Evolutionary conservation across 306 rosid genomes (phyloP), one percentile per base, ranked within the genome.

Genomic region (Glycine latifolia): DNA sequence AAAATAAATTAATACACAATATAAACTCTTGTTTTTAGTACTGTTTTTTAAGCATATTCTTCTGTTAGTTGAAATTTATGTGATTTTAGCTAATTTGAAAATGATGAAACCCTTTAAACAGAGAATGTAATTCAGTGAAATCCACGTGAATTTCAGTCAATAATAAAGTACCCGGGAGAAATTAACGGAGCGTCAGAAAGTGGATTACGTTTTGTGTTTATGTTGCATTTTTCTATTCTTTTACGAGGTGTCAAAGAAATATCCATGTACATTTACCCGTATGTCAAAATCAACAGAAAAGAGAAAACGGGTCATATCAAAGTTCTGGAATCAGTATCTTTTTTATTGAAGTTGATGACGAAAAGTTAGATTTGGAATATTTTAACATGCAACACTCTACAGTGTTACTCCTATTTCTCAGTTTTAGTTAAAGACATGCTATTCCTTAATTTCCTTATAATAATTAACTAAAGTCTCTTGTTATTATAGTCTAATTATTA

Each of bases 271-370:
- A 4, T 11, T 73, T 78, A 37, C 14, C 20, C 26, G 54, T 11
- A 53, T 10, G 74, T 53, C 54, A 62, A 66, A 65, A 78, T 52
- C 73, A 67, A 67, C 58, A 67, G 48, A 68, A 67, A 67, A 71
- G 66, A n/a, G 73, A 35, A 8, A 67, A 31, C 56, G 7, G 53
- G 33, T 76, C 37, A 50, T 43, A 43, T 65, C 73, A 53, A 67
- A 39, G 56, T 43, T 44, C 16, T 79, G 13, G 60, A 70, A 69
- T 79, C 71, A 41, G 70, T 55, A 68, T 44, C 44, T 20, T 77
- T 67, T 54, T 78, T 55, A 78, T 79, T 16, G 49, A 68, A 68
- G 48, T 67, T 68, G 76, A 31, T 10, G 82, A 67, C 37, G 1
- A 17, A 78, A 67, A 66, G 75, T 52, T 11, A 4, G 31, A 41